A percentile compares a stretch with the other conserved stretches of the same genome.
Conservation (phyloP, 257 asterid species). For the Lantana camara region DNA sequence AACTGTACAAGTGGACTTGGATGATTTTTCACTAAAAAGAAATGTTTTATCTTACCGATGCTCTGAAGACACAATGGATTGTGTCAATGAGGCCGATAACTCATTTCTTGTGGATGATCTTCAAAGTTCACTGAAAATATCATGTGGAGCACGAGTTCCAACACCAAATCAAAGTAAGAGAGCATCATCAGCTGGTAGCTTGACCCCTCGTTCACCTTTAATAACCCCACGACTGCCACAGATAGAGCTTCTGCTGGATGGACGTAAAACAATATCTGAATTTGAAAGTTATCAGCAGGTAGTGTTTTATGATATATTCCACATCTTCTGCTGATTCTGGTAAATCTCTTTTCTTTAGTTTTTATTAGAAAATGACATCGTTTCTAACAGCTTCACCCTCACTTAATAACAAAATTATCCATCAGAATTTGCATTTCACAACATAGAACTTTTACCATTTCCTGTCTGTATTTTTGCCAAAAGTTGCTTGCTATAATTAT, state of each 20-base stretch:
- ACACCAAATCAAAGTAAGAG: constrained; percentile 53
- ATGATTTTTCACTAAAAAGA: constrained; percentile 51
- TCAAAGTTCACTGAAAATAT: constrained; percentile 39
- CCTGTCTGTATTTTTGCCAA: too few relatives aligned
- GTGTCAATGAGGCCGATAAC: constrained; percentile 48
- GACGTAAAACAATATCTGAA: constrained; percentile 68
- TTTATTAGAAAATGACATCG: constrained; percentile 16
- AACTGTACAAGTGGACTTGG: constrained; percentile 46
- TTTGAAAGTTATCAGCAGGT: constrained; percentile 93
- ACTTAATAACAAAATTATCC: background rate
- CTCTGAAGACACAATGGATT: constrained; percentile 56
- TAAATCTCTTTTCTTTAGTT: constrained; percentile 11
- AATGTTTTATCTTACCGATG: constrained; percentile 45
- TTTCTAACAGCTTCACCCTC: constrained; percentile 9
- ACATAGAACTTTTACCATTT: background rate
- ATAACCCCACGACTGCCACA: constrained; percentile 81
- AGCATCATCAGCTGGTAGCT: constrained; percentile 69
- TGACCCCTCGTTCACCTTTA: constrained; percentile 93
- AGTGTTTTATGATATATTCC: constrained; percentile 23
- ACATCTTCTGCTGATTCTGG: constrained; percentile 27
- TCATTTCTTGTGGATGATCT: constrained; percentile 46
- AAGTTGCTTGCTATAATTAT: too few relatives aligned
- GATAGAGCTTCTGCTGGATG: constrained; percentile 72
- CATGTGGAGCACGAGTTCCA: constrained; percentile 41
- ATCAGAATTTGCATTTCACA: constrained; percentile 3